Evolutionary conservation across 768 basidiomycete species (phyloP).

Genomic region (Pleurotus giganteus): DNA sequence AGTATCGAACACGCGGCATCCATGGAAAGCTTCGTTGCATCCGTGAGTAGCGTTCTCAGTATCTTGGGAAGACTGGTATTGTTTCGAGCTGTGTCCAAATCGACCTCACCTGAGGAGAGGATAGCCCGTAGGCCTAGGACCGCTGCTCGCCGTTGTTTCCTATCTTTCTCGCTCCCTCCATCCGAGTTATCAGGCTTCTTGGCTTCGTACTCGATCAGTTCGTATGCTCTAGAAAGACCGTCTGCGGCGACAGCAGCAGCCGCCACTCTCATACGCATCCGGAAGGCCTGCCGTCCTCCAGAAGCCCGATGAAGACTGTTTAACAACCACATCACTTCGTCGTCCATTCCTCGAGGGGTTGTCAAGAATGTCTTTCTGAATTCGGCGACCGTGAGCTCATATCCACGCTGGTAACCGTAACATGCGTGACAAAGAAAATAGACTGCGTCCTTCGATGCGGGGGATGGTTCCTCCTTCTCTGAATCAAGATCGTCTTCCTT

Average conservation of each 20-base stretch:
- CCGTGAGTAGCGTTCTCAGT: conserved; percentile 12
- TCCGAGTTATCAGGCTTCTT: conserved; percentile 8
- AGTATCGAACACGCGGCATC: conserved; percentile 13
- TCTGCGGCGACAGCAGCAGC: conserved; percentile 20
- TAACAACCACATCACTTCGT: conserved; percentile 17
- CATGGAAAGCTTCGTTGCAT: conserved; percentile 13
- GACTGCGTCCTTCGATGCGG: conserved; percentile 11
- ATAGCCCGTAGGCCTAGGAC: conserved; percentile 16
- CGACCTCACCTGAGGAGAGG: conserved; percentile 14
- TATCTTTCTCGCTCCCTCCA: neutral
- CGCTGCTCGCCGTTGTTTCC: conserved; percentile 7
- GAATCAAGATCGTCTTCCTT: neutral
- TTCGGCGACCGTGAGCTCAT: conserved; percentile 12
- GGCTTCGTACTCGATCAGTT: conserved; percentile 9
- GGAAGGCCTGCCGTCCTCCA: neutral
- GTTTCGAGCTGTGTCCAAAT: conserved; percentile 11
- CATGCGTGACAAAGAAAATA: conserved; percentile 16
- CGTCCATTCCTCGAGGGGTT: neutral
- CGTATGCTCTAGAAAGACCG: conserved; percentile 11
- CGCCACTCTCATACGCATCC: conserved; percentile 12
- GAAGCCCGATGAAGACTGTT: conserved; percentile 11
- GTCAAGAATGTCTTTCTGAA: conserved; percentile 14
- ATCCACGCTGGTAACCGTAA: conserved; percentile 17
- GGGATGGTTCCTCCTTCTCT: conserved; percentile 5
- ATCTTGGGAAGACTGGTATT: conserved; percentile 11